Evolutionary conservation across 78 protist genomes (phyloP), one percentile per base, ranked within the genome.

Genomic region (Dictyostelium capitatum): DNA sequence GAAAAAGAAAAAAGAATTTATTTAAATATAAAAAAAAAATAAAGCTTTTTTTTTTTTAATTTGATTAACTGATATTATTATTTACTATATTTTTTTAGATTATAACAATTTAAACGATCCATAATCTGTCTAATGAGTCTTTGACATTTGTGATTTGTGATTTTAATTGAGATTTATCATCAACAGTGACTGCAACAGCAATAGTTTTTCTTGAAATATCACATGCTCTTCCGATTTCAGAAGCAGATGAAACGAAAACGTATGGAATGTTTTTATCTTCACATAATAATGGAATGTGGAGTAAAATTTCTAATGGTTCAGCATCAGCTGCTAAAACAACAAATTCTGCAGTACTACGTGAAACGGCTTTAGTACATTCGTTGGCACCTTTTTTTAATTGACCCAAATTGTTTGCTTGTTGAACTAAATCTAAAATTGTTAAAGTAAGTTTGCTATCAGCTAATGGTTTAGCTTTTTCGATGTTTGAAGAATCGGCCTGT

Each of bases 231-330:
- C 99, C 99, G 9, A 99, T 97, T 9, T 98, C 99, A 17, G 72
- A 67, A 96, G 97, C 97, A 43, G 97, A 94, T 50, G 98, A 97
- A 37, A 99, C 99, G 28, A 98, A 98, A 46, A 98, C 98, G 97
- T 98, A 99, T 64, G 99, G 99, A 46, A 98, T 98, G 94, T 98
- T 98, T 98, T 98, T 99, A 97, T 98, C 99, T 95, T 99, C 99
- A 92, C 99, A 98, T 46, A 99, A 97, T 15, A 99, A 98, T 28
- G 99, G 99, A 11, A 99, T 92, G 97, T 98, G 99, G 23, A 99
- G 89, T 14, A 99, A 96, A 51, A 99, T 99, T 94, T 99, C 99
- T 14, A 99, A 85, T 65, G 99, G 99, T 91, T 98, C 99, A 28
- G 99, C 92, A 92, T 99, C 99, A 37, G 99, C 99, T 10, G 99